These are phyloP conservation scores for Trichocladium antarcticum DNA, from an alignment of 495 filamentous ascomycete genomes.

Conservation along the genomic window DNA sequence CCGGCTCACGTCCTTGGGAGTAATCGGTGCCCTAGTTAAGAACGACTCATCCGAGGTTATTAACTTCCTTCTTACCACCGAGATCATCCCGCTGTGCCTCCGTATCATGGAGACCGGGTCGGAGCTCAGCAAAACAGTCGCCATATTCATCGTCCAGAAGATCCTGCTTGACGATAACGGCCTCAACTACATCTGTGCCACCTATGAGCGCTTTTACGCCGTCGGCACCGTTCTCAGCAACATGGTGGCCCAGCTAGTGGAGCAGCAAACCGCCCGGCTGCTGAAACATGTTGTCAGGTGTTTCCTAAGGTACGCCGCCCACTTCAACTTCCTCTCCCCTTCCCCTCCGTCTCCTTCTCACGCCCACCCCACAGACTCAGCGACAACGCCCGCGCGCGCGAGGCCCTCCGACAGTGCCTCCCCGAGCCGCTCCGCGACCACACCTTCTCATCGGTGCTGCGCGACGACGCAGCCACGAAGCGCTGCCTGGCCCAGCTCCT, in stretches of 20 bases:
- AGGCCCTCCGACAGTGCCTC: slow-evolving; percentile 91
- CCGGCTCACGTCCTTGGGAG: slow-evolving; percentile 91
- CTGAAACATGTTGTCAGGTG: slow-evolving; percentile 97
- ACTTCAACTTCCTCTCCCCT: background rate
- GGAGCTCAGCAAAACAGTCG: slow-evolving; percentile 96
- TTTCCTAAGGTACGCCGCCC: slow-evolving; percentile 64
- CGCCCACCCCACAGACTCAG: slow-evolving; percentile 50
- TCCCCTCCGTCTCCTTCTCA: background rate
- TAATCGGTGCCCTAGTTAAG: slow-evolving; percentile 96
- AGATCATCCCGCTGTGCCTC: slow-evolving; percentile 96
- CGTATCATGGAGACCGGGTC: slow-evolving; percentile 99
- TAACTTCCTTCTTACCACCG: slow-evolving; percentile 95
- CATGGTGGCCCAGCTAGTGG: slow-evolving; percentile 94
- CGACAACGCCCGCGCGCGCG: slow-evolving; percentile 90
- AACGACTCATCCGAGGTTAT: slow-evolving; percentile 98
- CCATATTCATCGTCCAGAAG: slow-evolving; percentile 99
- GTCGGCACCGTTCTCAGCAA: slow-evolving; percentile 97
- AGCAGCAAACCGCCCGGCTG: slow-evolving; percentile 90
- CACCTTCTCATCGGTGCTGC: slow-evolving; percentile 91
- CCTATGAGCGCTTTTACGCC: slow-evolving; percentile 98
- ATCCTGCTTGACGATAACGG: slow-evolving; percentile 95
- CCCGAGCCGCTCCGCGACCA: slow-evolving; percentile 93
- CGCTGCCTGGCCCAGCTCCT: slow-evolving; percentile 91
- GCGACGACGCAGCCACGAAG: slow-evolving; percentile 96
- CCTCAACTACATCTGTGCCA: slow-evolving; percentile 97